Conservation (phyloP, 2,329 filamentous ascomycete species). For the Ascochyta rabiei region DNA sequence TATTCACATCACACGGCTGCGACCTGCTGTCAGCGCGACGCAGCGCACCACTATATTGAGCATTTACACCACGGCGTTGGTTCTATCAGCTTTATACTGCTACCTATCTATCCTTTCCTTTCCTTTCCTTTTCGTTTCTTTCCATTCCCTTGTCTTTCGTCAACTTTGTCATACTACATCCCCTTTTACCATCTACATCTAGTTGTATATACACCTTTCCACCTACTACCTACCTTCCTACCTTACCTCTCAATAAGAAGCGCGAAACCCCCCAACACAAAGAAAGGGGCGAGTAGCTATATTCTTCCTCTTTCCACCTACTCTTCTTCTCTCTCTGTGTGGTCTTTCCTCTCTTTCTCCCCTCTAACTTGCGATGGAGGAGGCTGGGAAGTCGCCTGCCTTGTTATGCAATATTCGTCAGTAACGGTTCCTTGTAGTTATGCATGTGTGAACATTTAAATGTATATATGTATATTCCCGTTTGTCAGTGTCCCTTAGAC, state of each 20-base stretch:
- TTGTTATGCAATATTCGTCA: background rate
- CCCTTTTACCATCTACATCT: background rate
- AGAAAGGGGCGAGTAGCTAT: background rate
- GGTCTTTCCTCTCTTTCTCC: no score
- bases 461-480: no score
- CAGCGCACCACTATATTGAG: background rate
- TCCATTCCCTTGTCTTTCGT: background rate
- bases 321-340: no score
- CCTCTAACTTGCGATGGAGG: no score
- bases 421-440: no score
- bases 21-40: background rate
- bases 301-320: no score
- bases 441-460: no score
- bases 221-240: background rate
- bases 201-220: background rate
- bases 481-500: no score
- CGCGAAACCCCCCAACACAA: background rate
- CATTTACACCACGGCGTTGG: conserved; percentile 7
- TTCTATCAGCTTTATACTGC: background rate
- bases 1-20: background rate
- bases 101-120: no score
- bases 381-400: no score
- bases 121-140: no score
- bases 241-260: background rate
- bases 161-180: background rate